These are phyloP conservation scores for Medakamo hakoo DNA, from an alignment of 139 green algal species.

Conservation along the genomic window DNA sequence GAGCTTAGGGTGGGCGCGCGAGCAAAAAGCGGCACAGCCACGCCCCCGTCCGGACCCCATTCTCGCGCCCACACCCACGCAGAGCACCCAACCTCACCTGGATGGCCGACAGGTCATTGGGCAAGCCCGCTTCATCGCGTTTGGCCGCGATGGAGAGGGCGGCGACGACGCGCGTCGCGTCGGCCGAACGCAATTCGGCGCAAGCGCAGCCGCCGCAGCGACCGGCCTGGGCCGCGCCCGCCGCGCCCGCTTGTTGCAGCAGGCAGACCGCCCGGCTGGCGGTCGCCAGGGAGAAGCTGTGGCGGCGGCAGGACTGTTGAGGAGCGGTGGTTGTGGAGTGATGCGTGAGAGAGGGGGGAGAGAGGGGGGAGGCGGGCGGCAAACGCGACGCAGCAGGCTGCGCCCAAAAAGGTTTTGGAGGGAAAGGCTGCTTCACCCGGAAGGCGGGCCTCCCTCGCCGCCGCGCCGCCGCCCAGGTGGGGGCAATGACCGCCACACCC, in stretches of 20 bases:
- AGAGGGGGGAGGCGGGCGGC: not conserved
- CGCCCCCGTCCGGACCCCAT: no score
- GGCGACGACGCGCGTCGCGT: not conserved
- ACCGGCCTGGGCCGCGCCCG: no score
- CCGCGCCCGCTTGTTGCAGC: no score
- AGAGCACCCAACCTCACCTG: not conserved
- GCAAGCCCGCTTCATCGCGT: not conserved
- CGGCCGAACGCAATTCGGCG: not conserved
- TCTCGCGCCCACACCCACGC: no score
- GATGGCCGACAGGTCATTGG: not conserved
- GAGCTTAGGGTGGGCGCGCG: no score
- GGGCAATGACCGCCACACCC: no score
- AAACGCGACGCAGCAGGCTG: not conserved
- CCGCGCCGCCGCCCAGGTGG: no score
- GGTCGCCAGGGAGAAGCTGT: not conserved
- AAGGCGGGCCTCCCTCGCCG: no score
- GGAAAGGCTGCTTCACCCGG: no score
- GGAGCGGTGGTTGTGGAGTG: not conserved
- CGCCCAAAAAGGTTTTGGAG: not conserved
- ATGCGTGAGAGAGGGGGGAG: no score
- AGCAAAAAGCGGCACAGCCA: no score
- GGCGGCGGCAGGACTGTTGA: not conserved
- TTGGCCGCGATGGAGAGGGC: not conserved
- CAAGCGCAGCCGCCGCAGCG: no score
- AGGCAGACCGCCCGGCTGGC: not conserved